A percentile compares a stretch with the other conserved stretches of the same genome.
These are phyloP conservation scores for Suillus placidus DNA, from an alignment of 768 basidiomycete species.

Conservation along the genomic window DNA sequence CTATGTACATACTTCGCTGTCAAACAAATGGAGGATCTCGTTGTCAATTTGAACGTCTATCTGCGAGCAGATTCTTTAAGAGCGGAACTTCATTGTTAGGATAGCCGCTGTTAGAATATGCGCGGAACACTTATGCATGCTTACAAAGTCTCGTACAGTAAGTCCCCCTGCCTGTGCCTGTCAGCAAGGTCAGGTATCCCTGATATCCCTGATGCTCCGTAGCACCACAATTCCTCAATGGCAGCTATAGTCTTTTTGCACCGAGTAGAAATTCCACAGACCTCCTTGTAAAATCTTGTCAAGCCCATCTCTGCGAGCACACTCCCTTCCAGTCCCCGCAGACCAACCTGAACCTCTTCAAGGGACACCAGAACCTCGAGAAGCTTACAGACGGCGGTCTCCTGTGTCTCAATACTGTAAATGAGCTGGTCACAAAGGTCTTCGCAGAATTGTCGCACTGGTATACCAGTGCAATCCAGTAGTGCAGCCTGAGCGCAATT, in stretches of 20 bases:
- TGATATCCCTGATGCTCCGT: not conserved
- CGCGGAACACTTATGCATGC: not conserved
- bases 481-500: not conserved
- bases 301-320: not conserved
- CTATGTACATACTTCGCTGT: not conserved
- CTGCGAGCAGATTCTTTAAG: too few relatives aligned
- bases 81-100: too few relatives aligned
- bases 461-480: constrained; percentile 1
- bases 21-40: not conserved
- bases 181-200: not conserved
- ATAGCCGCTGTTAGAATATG: too few relatives aligned
- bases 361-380: not conserved
- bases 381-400: not conserved
- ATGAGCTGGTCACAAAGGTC: not conserved
- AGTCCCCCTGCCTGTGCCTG: not conserved
- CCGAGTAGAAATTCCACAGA: not conserved
- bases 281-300: not conserved
- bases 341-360: constrained; percentile 2
- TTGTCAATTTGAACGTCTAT: not conserved
- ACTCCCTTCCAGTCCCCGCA: not conserved
- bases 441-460: not conserved
- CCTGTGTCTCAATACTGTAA: not conserved
- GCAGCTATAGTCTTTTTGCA: not conserved
- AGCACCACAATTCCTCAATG: not conserved
- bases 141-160: not conserved